Base-by-base conservation (phyloP, 352 stramenopile species). In the Phytophthora litchii region DNA sequence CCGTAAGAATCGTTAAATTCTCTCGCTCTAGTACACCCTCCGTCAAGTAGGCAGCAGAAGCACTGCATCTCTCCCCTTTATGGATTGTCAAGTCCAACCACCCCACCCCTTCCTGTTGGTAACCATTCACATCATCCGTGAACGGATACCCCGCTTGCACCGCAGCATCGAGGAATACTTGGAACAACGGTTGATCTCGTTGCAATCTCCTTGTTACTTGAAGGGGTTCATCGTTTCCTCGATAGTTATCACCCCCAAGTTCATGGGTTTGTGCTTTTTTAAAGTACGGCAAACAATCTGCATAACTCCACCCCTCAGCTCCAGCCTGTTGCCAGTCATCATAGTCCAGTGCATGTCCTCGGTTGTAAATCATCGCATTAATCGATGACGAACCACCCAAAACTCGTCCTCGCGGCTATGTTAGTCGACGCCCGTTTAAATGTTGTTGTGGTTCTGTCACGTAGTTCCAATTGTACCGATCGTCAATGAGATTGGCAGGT, bases 331-430 rank as follows among this genome's bases (percentile, higher is more conserved):
- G 50, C 87, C 87, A 95, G 51, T 89, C 80, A 40, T 95, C 73
- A 50, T 94, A 95, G 70, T 94, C 87, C 54, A 83, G 60, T 25
- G 82, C 80, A 60, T 95, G 79, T 0, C 87, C 87, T 21, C 86
- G 85, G 49, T 89, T 91, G 72, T 95, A 95, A 17, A 95, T 83
- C 87, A 95, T 95, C 9, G 85, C 86, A 35, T 95, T 94, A 35
- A 95, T 74, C n/a, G 81, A 94, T 14, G 85, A 94, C 13, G 85
- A 96, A 11, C 87, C 87, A 13, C 87, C 86, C 23, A 96, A 73
- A 20, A 96, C 86, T 44, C 86, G 80, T 38, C 86, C 86, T 10
- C 87, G 76, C 5, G 87, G 87, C 85, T 86, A 93, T 11, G 84
- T 76, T 34, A 96, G 63, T 7, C 78, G 78, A 13, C 85, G 81